Conservation (phyloP, 2,329 filamentous ascomycete genomes). For the Colletotrichum viniferum region DNA sequence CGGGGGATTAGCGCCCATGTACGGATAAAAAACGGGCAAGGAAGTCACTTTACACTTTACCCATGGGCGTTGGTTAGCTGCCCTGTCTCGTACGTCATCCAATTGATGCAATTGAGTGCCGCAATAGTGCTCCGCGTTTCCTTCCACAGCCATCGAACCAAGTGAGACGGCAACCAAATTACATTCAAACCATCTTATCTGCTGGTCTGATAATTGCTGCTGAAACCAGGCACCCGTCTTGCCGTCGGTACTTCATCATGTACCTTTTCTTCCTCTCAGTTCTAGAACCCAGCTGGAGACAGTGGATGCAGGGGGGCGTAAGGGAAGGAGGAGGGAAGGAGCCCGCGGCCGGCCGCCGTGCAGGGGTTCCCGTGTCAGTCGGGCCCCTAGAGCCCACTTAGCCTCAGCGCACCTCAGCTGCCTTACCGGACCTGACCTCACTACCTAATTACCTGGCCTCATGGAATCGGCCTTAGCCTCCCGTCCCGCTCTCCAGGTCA, state of each 20-base stretch:
- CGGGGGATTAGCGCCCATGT: background rate
- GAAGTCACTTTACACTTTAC: background rate
- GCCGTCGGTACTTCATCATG: background rate
- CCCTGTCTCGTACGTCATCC: conserved; percentile 15
- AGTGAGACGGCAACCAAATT: background rate
- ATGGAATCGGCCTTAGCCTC: background rate
- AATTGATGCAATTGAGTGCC: background rate
- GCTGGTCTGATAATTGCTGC: background rate
- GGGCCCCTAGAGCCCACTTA: conserved; percentile 13
- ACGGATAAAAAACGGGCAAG: background rate
- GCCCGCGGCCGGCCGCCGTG: background rate
- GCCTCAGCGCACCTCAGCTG: background rate
- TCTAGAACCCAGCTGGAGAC: conserved; percentile 16
- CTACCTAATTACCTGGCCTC: background rate
- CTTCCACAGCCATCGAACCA: background rate
- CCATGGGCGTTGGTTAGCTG: background rate
- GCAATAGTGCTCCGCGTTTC: background rate
- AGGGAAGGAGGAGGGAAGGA: background rate
- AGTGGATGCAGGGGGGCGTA: background rate
- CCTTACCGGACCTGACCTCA: background rate
- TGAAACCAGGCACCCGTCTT: background rate
- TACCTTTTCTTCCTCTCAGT: conserved; percentile 21
- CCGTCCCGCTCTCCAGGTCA: background rate
- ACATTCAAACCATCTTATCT: background rate
- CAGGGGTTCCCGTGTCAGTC: background rate